Evolutionary conservation across 495 filamentous ascomycete species (phyloP).

Genomic region (Annulohypoxylon stygium): DNA sequence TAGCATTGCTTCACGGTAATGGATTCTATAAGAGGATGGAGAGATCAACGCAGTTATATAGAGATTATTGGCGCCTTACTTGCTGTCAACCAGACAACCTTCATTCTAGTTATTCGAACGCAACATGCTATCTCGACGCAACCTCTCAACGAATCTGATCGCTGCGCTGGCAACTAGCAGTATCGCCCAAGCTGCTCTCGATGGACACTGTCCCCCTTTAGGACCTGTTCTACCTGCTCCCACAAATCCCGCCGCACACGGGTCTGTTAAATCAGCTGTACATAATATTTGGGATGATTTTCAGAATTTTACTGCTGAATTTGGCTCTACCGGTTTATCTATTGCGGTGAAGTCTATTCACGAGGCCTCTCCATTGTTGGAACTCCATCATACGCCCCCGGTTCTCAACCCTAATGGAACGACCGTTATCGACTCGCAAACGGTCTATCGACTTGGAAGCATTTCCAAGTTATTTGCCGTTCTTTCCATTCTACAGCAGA

Average conservation of each 20-base stretch:
- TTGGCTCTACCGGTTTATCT: conserved; percentile 52
- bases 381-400: conserved; percentile 53
- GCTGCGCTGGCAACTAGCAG: conserved; percentile 17
- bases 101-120: neutral
- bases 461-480: conserved; percentile 66
- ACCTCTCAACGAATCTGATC: neutral
- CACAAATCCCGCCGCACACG: conserved; percentile 36
- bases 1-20: neutral
- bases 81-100: neutral
- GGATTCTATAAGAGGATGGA: neutral
- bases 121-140: conserved; percentile 20
- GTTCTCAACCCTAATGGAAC: conserved; percentile 47
- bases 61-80: neutral
- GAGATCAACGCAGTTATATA: neutral
- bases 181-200: conserved; percentile 44
- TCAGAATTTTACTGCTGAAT: conserved; percentile 31
- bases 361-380: conserved; percentile 48
- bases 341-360: conserved; percentile 56
- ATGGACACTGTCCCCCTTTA: conserved; percentile 54
- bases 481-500: conserved; percentile 57
- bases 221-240: conserved; percentile 53
- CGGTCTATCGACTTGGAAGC: conserved; percentile 66
- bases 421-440: conserved; percentile 56
- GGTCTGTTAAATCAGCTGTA: conserved; percentile 37
- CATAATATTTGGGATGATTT: conserved; percentile 25